Percentiles rank a stretch among this genome's conserved stretches.
These are phyloP conservation scores for Aphanomyces cochlioides DNA, from an alignment of 352 stramenopile species.

Conservation along the genomic window DNA sequence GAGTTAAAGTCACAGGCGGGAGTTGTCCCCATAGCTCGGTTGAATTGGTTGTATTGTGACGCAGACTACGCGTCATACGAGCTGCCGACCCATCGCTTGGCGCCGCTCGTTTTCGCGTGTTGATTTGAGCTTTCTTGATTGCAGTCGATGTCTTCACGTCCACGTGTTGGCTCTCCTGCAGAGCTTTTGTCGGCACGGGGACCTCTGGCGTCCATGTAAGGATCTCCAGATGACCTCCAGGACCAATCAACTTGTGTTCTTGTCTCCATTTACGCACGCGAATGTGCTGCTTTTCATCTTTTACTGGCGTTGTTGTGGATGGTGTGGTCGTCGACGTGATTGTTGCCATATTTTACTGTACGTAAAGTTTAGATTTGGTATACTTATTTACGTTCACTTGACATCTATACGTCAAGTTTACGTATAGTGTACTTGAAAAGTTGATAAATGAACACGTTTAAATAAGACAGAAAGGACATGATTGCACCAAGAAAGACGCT, in stretches of 20 bases:
- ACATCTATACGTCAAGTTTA: too few species aligned
- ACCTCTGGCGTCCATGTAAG: conserved; percentile 23
- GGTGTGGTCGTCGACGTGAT: too few species aligned
- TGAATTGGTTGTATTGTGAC: conserved; percentile 16
- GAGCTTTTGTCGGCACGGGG: conserved; percentile 4
- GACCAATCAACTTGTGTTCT: conserved; percentile 24
- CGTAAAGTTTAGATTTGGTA: too few species aligned
- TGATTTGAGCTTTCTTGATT: conserved; percentile 20
- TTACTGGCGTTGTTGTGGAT: too few species aligned
- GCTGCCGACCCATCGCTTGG: conserved; percentile 8
- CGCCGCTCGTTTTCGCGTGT: conserved; percentile 21
- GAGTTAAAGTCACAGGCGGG: background rate
- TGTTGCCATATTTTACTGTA: too few species aligned
- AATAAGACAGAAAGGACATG: conserved; percentile 37
- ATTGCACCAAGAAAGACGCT: conserved; percentile 73
- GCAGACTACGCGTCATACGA: conserved; percentile 27
- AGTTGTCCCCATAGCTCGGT: conserved; percentile 30
- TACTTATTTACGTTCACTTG: too few species aligned
- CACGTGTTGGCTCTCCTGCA: background rate
- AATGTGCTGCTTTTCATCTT: background rate
- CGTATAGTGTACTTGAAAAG: too few species aligned
- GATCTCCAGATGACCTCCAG: conserved; percentile 23
- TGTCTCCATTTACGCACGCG: conserved; percentile 24
- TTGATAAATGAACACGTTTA: too few species aligned
- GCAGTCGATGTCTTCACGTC: conserved; percentile 8